Conservation (phyloP, 2,329 filamentous ascomycete genomes). For the Fusarium sp. region DNA sequence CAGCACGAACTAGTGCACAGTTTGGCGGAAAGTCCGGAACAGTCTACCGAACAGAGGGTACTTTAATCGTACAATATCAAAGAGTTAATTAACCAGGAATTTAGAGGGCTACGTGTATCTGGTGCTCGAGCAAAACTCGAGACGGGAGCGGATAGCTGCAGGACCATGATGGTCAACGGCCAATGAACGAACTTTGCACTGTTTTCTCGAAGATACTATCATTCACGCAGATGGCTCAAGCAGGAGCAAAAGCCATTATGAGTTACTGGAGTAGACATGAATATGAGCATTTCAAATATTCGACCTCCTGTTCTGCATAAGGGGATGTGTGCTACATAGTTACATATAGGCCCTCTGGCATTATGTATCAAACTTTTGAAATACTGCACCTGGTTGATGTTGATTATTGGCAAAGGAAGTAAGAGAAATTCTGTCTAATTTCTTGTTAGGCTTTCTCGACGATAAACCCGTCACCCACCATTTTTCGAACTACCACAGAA, state of each 20-base stretch:
- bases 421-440: too few species aligned
- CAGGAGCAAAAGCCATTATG: too few species aligned
- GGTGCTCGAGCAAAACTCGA: not conserved
- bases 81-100: too few species aligned
- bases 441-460: too few species aligned
- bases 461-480: too few species aligned
- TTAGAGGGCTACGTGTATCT: not conserved
- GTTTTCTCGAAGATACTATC: not conserved
- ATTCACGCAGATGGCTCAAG: not conserved
- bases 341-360: not conserved
- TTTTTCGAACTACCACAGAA: too few species aligned
- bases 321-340: too few species aligned
- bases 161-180: not conserved
- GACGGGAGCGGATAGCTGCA: not conserved
- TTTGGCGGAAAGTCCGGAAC: accelerated
- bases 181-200: accelerated
- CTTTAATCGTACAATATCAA: not conserved
- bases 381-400: accelerated
- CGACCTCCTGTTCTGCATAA: not conserved
- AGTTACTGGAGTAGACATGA: too few species aligned
- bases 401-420: too few species aligned
- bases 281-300: too few species aligned
- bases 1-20: not conserved
- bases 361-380: too few species aligned
- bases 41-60: not conserved